Conservation (phyloP, 1,284 basidiomycete genomes). For the Sphaerobolus stellatus region DNA sequence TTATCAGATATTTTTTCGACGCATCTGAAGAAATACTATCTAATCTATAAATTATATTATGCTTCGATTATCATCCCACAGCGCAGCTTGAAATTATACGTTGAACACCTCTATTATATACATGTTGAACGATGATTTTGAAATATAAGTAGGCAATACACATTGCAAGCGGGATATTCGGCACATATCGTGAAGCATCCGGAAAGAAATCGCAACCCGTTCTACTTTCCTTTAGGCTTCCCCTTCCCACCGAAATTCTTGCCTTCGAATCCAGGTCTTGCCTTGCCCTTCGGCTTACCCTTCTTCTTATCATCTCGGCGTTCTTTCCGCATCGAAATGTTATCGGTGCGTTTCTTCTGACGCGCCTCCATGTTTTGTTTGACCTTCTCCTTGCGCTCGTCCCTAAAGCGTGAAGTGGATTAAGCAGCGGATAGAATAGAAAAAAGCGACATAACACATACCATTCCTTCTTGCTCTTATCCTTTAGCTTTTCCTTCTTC, state of each 20-base stretch:
- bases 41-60: no score
- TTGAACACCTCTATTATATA: no score
- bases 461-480: slow-evolving; percentile 82
- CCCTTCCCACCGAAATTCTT: slow-evolving; percentile 58
- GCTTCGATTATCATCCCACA: no score
- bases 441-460: slow-evolving; percentile 39
- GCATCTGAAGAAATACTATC: no score
- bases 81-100: no score
- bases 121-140: no score
- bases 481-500: slow-evolving; percentile 85
- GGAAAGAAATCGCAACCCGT: no score
- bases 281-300: slow-evolving; percentile 62
- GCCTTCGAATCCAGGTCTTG: slow-evolving; percentile 79
- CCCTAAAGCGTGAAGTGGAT: slow-evolving; percentile 48
- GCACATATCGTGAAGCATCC: no score
- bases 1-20: no score
- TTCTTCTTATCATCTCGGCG: slow-evolving; percentile 73
- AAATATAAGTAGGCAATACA: no score
- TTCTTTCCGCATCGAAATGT: slow-evolving; percentile 81
- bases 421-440: slow-evolving; percentile 7
- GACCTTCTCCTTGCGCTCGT: slow-evolving; percentile 79
- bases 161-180: no score
- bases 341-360: slow-evolving; percentile 87
- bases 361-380: slow-evolving; percentile 71
- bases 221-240: slow-evolving; percentile 46